Conservation (phyloP, 2,329 filamentous ascomycete genomes). For the Massarina eburnea region DNA sequence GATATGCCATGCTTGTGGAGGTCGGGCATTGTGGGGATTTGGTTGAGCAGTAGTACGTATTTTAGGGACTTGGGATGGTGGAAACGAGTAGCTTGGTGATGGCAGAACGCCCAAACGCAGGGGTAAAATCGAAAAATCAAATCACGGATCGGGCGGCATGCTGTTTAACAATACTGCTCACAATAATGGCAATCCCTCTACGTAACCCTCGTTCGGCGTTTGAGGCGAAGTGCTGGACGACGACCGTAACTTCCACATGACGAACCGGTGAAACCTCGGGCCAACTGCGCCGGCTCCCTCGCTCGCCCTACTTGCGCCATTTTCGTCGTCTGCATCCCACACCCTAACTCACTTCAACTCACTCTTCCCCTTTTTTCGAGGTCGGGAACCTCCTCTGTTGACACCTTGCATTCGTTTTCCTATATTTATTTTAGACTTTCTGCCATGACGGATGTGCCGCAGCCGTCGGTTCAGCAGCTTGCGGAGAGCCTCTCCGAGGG, state of each 20-base stretch:
- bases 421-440: not conserved
- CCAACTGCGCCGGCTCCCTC: not conserved
- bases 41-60: slow-evolving; percentile 17
- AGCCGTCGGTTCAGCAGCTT: slow-evolving; percentile 31
- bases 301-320: not conserved
- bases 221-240: slow-evolving; percentile 30
- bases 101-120: not conserved
- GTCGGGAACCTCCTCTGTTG: not conserved
- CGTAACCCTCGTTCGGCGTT: slow-evolving; percentile 28
- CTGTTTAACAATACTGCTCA: slow-evolving; percentile 26
- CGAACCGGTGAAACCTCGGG: not conserved
- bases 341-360: slow-evolving; percentile 7
- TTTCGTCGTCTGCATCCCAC: too few relatives aligned
- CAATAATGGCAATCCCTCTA: slow-evolving; percentile 31
- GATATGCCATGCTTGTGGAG: slow-evolving; percentile 63
- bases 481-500: slow-evolving; percentile 49
- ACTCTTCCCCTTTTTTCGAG: not conserved
- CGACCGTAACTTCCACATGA: slow-evolving; percentile 18
- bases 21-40: slow-evolving; percentile 43
- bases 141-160: slow-evolving; percentile 30
- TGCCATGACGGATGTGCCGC: slow-evolving; percentile 30
- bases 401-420: not conserved
- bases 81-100: not conserved
- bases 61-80: slow-evolving; percentile 9
- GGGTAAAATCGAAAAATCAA: slow-evolving; percentile 1